These are phyloP conservation scores for Rhodotorula sp. DNA, from an alignment of 1,284 basidiomycete genomes.

Conservation along the genomic window DNA sequence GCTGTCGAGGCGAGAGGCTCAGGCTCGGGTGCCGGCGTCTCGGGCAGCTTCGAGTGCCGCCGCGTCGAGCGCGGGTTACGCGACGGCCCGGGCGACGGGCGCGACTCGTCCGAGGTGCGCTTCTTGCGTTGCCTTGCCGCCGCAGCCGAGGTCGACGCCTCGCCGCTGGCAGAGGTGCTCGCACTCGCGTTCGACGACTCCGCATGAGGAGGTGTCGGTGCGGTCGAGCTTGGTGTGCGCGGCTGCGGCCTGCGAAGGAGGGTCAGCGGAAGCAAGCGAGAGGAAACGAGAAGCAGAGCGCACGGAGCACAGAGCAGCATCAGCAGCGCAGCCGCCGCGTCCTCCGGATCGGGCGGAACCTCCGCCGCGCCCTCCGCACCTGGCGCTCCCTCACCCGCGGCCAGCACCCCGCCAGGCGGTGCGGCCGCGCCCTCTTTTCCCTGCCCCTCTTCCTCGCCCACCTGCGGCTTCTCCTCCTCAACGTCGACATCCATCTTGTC, in stretches of 20 bases:
- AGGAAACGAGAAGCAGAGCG: not conserved
- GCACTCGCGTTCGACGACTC: not conserved
- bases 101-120: not conserved
- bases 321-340: slow-evolving; percentile 11
- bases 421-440: slow-evolving; percentile 7
- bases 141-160: not conserved
- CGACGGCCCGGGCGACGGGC: not conserved
- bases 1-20: not conserved
- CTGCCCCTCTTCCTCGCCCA: slow-evolving; percentile 13
- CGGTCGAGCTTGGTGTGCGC: not conserved
- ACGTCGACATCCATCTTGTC: slow-evolving; percentile 6
- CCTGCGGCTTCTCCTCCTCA: not conserved
- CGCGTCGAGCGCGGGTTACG: slow-evolving; percentile 17
- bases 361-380: not conserved
- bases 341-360: slow-evolving; percentile 9
- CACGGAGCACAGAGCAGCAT: slow-evolving; percentile 14
- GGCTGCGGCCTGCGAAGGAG: not conserved
- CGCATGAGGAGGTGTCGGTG: not conserved
- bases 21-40: not conserved
- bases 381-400: not conserved
- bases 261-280: not conserved
- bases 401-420: slow-evolving; percentile 1
- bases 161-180: not conserved
- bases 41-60: slow-evolving; percentile 13
- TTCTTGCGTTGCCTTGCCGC: not conserved